Base-by-base conservation (phyloP, 768 basidiomycete species). In the Hygrocybe coccinea region DNA sequence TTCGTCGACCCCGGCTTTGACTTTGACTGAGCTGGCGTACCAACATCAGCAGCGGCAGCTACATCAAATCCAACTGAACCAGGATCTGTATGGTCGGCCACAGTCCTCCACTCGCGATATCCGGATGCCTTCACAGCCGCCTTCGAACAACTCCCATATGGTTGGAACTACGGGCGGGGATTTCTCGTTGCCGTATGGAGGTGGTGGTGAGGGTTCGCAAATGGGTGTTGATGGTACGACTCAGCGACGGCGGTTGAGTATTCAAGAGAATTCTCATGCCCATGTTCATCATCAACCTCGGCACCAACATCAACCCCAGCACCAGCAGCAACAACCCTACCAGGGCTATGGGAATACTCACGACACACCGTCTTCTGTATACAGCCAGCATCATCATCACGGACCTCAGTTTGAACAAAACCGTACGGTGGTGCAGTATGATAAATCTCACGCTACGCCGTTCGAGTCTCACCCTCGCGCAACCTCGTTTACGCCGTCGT, bases 71-170 rank as follows among this genome's bases (percentile, higher is more conserved):
- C 14, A 15, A 14, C 3, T 14, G 39, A 19, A 41, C 10, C 39
- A 19, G 8, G 29, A 29, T 29, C 4, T 29, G 29, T 29, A 29
- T 8, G 29, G 29, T 4, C 29, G 29, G 5, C 59, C 69, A 19
- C 68, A 68, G 17, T 67, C 66, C 3, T 69, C 67, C 11, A 53
- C 58, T 38, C 60, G 52, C 37, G 64, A 64, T 21, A 43, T 58
- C n/a, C 54, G 56, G 46, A 58, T 55, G 22, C 22, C 39, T 3
- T 11, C 39, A 41, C n/a, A n/a, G n/a, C n/a, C n/a, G n/a, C n/a
- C n/a, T n/a, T n/a, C n/a, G n/a, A n/a, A 5, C 19, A 10, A 41
- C 39, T 41, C 39, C 5, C 39, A 14, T 29, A 29, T 29, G 29
- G 29, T 29, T 29, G 29, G 29, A 29, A 29, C 29, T 61, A 43